These are phyloP conservation scores for Lenwebbia sp. DNA, from an alignment of 345 rosid species.

Conservation along the genomic window DNA sequence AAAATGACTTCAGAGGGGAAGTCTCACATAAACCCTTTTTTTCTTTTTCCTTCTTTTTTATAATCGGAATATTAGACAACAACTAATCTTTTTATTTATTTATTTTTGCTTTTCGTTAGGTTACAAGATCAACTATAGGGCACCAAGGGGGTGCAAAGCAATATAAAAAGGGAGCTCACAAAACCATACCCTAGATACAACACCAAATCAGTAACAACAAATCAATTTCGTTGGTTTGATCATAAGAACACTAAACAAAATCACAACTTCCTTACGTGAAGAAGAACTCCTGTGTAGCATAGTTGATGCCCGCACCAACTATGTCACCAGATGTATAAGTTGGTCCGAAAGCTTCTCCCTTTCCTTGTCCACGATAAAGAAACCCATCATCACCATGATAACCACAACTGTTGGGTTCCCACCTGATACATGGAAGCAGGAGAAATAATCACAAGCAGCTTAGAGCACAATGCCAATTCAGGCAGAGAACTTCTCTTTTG, in stretches of 20 bases:
- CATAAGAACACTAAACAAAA: background rate
- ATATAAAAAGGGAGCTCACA: background rate
- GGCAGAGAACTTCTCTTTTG: background rate
- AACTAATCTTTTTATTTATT: background rate
- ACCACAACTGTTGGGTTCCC: conserved; percentile 95
- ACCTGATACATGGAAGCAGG: conserved; percentile 28
- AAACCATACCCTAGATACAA: background rate
- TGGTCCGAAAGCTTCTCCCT: conserved; percentile 80
- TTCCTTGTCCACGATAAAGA: conserved; percentile 65
- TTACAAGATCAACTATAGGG: background rate
- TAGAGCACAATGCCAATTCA: background rate
- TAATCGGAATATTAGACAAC: background rate
- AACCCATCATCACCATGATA: conserved; percentile 95
- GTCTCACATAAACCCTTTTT: background rate
- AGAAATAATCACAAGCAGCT: background rate
- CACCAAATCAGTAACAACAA: background rate
- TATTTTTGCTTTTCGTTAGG: background rate
- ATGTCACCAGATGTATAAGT: conserved; percentile 65
- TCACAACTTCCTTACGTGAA: conserved; percentile 71
- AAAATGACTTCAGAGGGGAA: background rate
- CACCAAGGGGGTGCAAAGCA: background rate
- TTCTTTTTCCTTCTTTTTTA: background rate
- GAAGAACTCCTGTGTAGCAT: conserved; percentile 73
- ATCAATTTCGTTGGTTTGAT: background rate
- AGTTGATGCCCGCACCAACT: conserved; percentile 92